Conservation (phyloP, 371 early-diverging fungal species). For the Lichtheimia hyalospora region DNA sequence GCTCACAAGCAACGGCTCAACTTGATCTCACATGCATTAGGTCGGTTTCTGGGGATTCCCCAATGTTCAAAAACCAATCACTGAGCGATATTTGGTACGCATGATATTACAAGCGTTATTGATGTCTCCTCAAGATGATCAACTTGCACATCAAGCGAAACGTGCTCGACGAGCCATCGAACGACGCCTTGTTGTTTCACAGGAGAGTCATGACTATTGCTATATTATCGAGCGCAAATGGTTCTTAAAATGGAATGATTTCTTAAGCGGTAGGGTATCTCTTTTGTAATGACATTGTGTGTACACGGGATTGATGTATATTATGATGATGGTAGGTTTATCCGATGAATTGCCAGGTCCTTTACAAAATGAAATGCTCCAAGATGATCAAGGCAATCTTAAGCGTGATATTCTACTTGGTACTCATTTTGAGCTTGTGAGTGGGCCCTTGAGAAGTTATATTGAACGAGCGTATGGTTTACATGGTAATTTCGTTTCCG, state of each 20-base stretch:
- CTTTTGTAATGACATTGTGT: not conserved
- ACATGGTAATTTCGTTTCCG: constrained; percentile 4
- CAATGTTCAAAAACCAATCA: constrained; percentile 7
- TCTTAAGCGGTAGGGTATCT: constrained; percentile 2
- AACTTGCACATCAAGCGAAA: not conserved
- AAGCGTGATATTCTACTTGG: constrained; percentile 5
- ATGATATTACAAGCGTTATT: not conserved
- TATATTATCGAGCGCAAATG: constrained; percentile 2
- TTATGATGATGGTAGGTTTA: not conserved
- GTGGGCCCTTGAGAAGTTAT: constrained; percentile 7
- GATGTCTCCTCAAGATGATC: not conserved
- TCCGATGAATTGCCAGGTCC: constrained; percentile 3
- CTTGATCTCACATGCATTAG: not conserved
- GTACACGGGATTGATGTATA: not conserved
- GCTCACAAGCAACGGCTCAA: not conserved
- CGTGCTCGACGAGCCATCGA: constrained; percentile 5
- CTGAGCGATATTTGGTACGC: constrained; percentile 2
- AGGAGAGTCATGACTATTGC: constrained; percentile 2
- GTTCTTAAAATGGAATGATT: constrained; percentile 11
- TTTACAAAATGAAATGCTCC: not conserved
- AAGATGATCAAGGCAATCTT: not conserved
- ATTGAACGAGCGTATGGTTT: constrained; percentile 12
- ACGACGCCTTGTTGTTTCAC: not conserved
- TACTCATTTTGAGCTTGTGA: constrained; percentile 11
- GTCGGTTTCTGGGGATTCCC: constrained; percentile 15